Percentiles rank a stretch among this genome's conserved stretches.
phyloP scores from a whole-genome alignment of 345 rosid species.

The Euphorbia lathyris region DNA sequence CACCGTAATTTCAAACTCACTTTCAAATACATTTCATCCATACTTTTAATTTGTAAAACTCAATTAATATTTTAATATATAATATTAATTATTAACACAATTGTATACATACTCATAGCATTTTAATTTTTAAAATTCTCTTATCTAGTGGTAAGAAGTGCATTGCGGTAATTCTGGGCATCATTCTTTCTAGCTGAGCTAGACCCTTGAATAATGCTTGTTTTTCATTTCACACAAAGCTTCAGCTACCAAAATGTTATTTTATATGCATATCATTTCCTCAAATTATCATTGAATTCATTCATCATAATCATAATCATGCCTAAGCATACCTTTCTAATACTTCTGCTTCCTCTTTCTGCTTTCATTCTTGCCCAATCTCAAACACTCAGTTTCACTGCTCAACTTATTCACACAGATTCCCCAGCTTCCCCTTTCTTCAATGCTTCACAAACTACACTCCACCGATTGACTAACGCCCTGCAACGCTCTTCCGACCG shows the following conservation, averaged over 20 bases:
- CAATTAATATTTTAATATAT: no score
- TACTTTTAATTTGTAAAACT: no score
- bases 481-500: constrained; percentile 4
- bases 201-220: neutral
- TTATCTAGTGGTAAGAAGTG: neutral
- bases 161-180: neutral
- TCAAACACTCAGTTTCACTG: neutral
- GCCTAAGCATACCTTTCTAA: neutral
- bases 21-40: no score
- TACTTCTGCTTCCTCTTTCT: neutral
- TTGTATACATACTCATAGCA: no score
- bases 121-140: no score
- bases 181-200: neutral
- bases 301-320: neutral
- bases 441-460: constrained; percentile 4
- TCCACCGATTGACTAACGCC: neutral
- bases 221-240: neutral
- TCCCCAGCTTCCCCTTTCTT: constrained; percentile 20
- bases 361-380: neutral
- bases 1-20: no score
- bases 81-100: no score
- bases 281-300: neutral
- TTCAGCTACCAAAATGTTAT: neutral
- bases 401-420: constrained; percentile 14
- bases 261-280: neutral